Percentiles rank a stretch among this genome's conserved stretches.
Conservation (phyloP, 768 basidiomycete species). For the Tylopilus rubrobrunneus region DNA sequence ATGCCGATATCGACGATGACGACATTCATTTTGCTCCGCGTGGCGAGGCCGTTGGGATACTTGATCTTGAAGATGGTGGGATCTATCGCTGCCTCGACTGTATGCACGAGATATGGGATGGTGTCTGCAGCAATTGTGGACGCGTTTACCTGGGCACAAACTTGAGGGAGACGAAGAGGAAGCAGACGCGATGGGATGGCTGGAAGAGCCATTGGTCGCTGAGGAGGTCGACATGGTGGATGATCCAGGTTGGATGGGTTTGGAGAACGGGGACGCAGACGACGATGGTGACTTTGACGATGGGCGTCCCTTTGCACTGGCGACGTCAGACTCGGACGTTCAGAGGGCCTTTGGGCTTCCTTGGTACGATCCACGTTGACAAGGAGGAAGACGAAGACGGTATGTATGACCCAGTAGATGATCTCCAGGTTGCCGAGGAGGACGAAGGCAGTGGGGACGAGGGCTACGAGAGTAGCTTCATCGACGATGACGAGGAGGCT, state of each 20-base stretch:
- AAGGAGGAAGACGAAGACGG: conserved; percentile 20
- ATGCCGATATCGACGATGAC: conserved; percentile 14
- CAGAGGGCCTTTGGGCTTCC: conserved; percentile 15
- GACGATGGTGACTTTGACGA: conserved; percentile 27
- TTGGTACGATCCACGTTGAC: conserved; percentile 19
- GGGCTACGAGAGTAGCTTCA: conserved; percentile 53
- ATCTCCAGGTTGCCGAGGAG: conserved; percentile 7
- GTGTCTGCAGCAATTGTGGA: conserved; percentile 58
- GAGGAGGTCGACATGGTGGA: conserved; percentile 29
- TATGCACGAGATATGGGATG: conserved; percentile 74
- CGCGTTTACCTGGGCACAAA: conserved; percentile 55
- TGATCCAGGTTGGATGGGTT: conserved; percentile 32
- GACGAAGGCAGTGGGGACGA: conserved; percentile 32
- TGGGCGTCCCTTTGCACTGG: conserved; percentile 17
- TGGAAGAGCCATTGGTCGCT: conserved; percentile 37
- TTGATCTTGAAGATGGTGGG: conserved; percentile 71
- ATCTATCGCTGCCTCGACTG: conserved; percentile 76
- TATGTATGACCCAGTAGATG: background rate
- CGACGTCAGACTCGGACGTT: conserved; percentile 12
- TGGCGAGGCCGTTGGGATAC: conserved; percentile 52
- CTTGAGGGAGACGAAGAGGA: conserved; percentile 21
- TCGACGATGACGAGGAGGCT: conserved; percentile 40
- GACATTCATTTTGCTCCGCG: conserved; percentile 17
- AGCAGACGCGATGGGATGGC: conserved; percentile 30
- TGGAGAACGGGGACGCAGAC: conserved; percentile 33